Evolutionary conservation across 805 yeast species (phyloP).

Genomic region (Wickerhamiella sergipiensis): DNA sequence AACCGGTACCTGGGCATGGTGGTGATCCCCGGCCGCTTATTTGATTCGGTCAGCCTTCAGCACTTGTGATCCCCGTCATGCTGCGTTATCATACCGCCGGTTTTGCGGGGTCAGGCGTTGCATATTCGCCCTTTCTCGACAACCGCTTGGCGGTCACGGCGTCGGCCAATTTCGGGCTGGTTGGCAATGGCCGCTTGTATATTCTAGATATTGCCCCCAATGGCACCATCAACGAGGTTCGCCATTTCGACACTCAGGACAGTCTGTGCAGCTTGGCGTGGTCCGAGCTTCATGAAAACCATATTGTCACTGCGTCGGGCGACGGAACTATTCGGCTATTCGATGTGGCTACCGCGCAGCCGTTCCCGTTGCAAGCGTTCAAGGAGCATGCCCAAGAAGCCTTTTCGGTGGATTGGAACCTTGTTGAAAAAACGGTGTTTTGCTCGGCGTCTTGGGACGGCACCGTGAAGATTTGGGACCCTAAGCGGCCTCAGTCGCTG

Average conservation of each 20-base stretch:
- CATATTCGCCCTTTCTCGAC: conserved; percentile 86
- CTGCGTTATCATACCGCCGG: conserved; percentile 61
- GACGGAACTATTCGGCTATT: conserved; percentile 80
- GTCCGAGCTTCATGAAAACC: conserved; percentile 87
- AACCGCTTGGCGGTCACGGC: conserved; percentile 81
- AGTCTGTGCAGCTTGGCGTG: conserved; percentile 79
- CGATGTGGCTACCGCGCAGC: conserved; percentile 38
- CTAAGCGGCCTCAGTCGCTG: conserved; percentile 18
- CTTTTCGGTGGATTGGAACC: conserved; percentile 60
- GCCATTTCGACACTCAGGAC: conserved; percentile 79
- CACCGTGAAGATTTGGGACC: conserved; percentile 40
- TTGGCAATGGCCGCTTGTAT: conserved; percentile 79
- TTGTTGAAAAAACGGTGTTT: conserved; percentile 52
- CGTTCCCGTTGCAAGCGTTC: conserved; percentile 20
- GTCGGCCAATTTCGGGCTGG: conserved; percentile 84
- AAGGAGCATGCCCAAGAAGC: conserved; percentile 70
- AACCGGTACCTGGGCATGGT: conserved; percentile 23
- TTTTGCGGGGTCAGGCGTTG: conserved; percentile 74
- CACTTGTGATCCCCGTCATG: conserved; percentile 32
- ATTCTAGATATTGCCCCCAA: conserved; percentile 52
- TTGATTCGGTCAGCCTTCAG: conserved; percentile 16
- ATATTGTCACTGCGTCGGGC: conserved; percentile 68
- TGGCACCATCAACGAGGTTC: conserved; percentile 46
- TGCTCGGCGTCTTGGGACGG: conserved; percentile 91
- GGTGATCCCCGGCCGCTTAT: conserved; percentile 22